phyloP scores from a whole-genome alignment of 495 filamentous ascomycete genomes.

The Penicilliopsis zonata region DNA sequence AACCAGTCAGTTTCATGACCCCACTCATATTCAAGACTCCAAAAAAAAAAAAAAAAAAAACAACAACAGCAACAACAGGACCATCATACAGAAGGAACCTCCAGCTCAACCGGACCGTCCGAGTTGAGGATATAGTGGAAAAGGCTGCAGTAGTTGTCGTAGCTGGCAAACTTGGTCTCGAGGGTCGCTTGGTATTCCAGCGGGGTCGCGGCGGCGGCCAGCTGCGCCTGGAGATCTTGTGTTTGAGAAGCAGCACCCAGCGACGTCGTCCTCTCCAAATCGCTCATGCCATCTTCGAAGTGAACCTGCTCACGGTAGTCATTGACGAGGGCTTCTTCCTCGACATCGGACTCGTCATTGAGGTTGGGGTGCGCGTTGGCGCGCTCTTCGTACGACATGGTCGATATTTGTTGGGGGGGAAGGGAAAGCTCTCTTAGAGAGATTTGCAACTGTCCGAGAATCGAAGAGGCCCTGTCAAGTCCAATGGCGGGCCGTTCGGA shows the following conservation, averaged over 20 bases:
- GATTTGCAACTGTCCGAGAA: background rate
- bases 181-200: conserved; percentile 89
- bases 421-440: conserved; percentile 5
- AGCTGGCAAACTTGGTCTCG: conserved; percentile 93
- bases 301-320: conserved; percentile 93
- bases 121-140: conserved; percentile 99
- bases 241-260: conserved; percentile 34
- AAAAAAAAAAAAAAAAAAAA: too few relatives aligned
- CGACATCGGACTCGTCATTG: conserved; percentile 78
- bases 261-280: conserved; percentile 53
- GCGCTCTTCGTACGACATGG: conserved; percentile 41
- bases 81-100: conserved; percentile 77
- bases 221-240: conserved; percentile 82
- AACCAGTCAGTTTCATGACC: too few relatives aligned
- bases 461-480: conserved; percentile 3
- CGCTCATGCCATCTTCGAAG: conserved; percentile 74
- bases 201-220: conserved; percentile 82
- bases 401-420: conserved; percentile 11
- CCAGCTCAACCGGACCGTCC: conserved; percentile 91
- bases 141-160: conserved; percentile 97
- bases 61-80: background rate
- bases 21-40: too few relatives aligned
- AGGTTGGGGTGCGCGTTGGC: conserved; percentile 38
- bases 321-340: conserved; percentile 87
- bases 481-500: conserved; percentile 13